phyloP scores from a whole-genome alignment of 1,139 yeast species.

The Hyphopichia fennica region DNA sequence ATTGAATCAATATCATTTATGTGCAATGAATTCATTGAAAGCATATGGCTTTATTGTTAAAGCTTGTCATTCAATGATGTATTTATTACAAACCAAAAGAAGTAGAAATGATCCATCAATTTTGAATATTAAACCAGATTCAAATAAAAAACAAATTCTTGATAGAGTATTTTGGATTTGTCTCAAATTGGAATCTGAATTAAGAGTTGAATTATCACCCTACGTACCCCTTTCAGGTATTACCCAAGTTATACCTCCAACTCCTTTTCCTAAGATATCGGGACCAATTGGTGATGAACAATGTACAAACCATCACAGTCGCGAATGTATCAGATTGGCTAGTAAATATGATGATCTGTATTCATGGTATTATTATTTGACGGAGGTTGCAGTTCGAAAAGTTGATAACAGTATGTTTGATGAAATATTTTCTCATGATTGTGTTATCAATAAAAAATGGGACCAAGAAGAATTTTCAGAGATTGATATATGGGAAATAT shows the following conservation, averaged over 20 bases:
- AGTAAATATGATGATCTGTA: conserved; percentile 35
- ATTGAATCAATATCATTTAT: conserved; percentile 35
- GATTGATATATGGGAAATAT: conserved; percentile 27
- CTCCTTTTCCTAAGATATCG: conserved; percentile 43
- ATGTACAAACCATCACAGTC: conserved; percentile 19
- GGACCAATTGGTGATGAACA: conserved; percentile 21
- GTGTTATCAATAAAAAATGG: conserved; percentile 20
- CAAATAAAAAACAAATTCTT: conserved; percentile 18
- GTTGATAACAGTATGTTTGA: conserved; percentile 46
- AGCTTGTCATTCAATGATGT: conserved; percentile 39
- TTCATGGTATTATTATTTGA: conserved; percentile 49
- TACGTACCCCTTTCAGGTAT: conserved; percentile 44
- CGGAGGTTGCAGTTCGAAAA: conserved; percentile 50
- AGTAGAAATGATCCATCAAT: conserved; percentile 7
- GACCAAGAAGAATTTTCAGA: conserved; percentile 25
- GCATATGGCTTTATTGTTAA: conserved; percentile 34
- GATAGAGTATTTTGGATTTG: conserved; percentile 49
- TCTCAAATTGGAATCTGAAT: conserved; percentile 46
- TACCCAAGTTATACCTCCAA: conserved; percentile 39
- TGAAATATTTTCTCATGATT: conserved; percentile 31
- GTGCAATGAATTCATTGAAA: conserved; percentile 35
- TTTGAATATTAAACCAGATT: conserved; percentile 3
- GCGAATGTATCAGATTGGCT: conserved; percentile 28
- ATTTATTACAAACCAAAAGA: conserved; percentile 20
- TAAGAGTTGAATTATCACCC: conserved; percentile 46